Percentiles rank a stretch among this genome's conserved stretches.
Conservation (phyloP, 1,284 basidiomycete genomes). For the Puccinia novopanici region DNA sequence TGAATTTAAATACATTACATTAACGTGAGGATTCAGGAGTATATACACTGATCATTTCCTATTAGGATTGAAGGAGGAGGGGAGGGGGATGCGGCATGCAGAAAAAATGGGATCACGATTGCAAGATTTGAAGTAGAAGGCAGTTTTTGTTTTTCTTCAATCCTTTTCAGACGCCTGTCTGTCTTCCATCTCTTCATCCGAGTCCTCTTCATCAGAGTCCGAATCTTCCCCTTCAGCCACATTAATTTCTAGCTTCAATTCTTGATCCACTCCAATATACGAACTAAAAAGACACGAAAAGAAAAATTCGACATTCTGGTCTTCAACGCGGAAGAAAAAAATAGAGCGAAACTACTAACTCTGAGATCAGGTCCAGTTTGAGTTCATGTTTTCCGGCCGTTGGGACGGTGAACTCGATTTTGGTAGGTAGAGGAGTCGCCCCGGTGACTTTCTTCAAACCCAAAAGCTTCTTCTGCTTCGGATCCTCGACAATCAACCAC, state of each 20-base stretch:
- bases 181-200: conserved; percentile 50
- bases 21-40: no score
- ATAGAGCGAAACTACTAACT: conserved; percentile 3
- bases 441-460: conserved; percentile 95
- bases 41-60: no score
- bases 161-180: neutral
- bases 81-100: no score
- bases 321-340: neutral
- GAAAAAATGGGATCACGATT: neutral
- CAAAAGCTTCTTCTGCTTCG: conserved; percentile 67
- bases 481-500: conserved; percentile 93
- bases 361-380: conserved; percentile 46
- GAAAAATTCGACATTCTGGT: neutral
- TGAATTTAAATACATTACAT: no score
- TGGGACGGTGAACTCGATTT: conserved; percentile 75
- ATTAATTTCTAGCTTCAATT: conserved; percentile 51
- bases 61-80: no score
- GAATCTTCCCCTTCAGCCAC: conserved; percentile 50
- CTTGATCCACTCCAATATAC: conserved; percentile 51
- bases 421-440: conserved; percentile 72
- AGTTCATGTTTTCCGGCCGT: conserved; percentile 33
- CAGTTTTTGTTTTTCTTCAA: neutral
- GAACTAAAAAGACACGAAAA: conserved; percentile 29
- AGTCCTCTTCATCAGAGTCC: conserved; percentile 26
- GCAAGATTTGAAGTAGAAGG: neutral